Conservation (phyloP, 129 eudicot species). For the Flaveria trinervia region DNA sequence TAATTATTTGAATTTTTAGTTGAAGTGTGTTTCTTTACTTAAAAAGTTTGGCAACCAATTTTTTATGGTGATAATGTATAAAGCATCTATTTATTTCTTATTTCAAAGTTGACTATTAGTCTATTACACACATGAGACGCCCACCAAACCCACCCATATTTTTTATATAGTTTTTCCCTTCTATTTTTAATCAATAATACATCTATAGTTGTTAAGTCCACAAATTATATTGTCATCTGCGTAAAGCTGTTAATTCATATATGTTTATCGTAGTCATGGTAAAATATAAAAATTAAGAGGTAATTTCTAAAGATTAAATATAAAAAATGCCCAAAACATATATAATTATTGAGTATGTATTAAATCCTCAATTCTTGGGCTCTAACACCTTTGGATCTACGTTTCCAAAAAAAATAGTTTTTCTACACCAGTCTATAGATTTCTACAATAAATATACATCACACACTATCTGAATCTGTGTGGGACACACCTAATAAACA, state of each 20-base stretch:
- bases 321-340: not conserved
- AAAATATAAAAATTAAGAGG: too few species aligned
- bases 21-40: not conserved
- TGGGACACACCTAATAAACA: too few species aligned
- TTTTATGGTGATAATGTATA: conserved; percentile 2
- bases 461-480: too few species aligned
- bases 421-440: too few species aligned
- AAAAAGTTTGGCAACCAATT: conserved; percentile 16
- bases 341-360: not conserved
- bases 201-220: not conserved
- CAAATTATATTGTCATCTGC: too few species aligned
- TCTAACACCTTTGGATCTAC: not conserved
- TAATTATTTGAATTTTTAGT: not conserved
- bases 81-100: not conserved
- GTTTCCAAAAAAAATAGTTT: too few species aligned
- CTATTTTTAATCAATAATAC: not conserved
- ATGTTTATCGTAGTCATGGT: too few species aligned
- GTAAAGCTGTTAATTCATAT: too few species aligned
- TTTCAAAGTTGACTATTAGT: not conserved
- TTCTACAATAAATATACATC: too few species aligned
- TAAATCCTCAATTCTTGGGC: not conserved
- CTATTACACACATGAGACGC: not conserved
- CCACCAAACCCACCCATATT: conserved; percentile 10
- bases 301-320: too few species aligned
- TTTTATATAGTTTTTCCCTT: not conserved